phyloP scores from a whole-genome alignment of 1,139 yeast species.

The Saccharomycopsis crataegensis region DNA sequence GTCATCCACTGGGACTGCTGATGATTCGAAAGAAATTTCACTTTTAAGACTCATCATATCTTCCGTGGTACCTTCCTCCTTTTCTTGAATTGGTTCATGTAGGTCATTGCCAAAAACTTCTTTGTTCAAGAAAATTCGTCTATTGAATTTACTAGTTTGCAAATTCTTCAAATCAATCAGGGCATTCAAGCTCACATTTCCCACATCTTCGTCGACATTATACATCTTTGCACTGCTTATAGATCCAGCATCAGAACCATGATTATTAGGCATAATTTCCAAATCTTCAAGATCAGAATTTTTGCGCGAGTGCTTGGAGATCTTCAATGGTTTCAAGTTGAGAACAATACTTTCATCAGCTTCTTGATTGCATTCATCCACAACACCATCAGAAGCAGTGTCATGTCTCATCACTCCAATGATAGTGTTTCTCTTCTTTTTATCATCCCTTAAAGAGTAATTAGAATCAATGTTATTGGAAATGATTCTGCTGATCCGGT shows the following conservation, averaged over 20 bases:
- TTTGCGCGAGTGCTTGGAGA: slow-evolving; percentile 2
- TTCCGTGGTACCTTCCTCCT: not conserved
- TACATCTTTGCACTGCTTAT: too few relatives aligned
- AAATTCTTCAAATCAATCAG: slow-evolving; percentile 7
- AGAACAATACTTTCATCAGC: slow-evolving; percentile 4
- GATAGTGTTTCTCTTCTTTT: slow-evolving; percentile 2
- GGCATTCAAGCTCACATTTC: slow-evolving; percentile 15
- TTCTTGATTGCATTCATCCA: not conserved
- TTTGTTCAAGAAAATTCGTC: not conserved
- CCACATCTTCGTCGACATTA: not conserved
- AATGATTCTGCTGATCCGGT: slow-evolving; percentile 13
- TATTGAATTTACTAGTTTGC: not conserved
- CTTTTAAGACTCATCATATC: not conserved
- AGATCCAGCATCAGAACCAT: not conserved
- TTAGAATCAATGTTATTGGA: slow-evolving; percentile 12
- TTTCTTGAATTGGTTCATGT: not conserved
- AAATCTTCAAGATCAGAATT: not conserved
- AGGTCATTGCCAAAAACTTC: not conserved
- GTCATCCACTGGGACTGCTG: not conserved
- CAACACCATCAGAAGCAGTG: not conserved
- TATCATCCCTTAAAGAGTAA: not conserved
- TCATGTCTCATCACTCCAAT: not conserved
- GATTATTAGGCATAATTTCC: not conserved
- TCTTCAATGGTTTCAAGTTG: slow-evolving; percentile 13
- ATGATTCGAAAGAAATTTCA: not conserved